Conservation (phyloP, 2,329 filamentous ascomycete species). For the Neobulgaria alba region DNA sequence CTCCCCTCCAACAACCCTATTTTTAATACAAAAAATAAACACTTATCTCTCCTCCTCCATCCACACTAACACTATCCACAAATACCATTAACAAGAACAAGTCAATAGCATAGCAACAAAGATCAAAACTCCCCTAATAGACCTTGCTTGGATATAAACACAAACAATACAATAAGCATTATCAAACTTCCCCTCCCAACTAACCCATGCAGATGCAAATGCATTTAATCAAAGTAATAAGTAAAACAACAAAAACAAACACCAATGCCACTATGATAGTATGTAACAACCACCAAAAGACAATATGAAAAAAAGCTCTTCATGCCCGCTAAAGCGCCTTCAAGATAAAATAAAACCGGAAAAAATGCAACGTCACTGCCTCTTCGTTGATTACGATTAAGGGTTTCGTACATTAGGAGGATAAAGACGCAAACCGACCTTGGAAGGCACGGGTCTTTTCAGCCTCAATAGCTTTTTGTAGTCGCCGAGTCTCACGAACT, state of each 20-base stretch:
- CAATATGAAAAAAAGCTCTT: background rate
- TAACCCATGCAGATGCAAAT: background rate
- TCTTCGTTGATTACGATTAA: background rate
- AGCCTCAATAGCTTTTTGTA: slow-evolving; percentile 57
- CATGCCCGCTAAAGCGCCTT: background rate
- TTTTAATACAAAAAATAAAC: too few relatives aligned
- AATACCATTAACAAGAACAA: too few relatives aligned
- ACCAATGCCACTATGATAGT: background rate
- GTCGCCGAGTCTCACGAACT: slow-evolving; percentile 58
- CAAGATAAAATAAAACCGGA: background rate
- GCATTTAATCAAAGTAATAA: background rate
- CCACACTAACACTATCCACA: too few relatives aligned
- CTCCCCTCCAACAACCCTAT: too few relatives aligned
- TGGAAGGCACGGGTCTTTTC: slow-evolving; percentile 25
- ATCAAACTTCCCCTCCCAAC: too few relatives aligned
- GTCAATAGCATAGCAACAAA: too few relatives aligned
- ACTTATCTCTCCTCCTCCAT: too few relatives aligned
- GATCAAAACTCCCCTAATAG: too few relatives aligned
- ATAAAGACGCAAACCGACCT: slow-evolving; percentile 23
- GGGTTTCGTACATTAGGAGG: too few relatives aligned
- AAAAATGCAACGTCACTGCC: background rate
- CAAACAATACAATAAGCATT: too few relatives aligned
- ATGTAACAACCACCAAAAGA: background rate
- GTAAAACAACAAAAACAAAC: too few relatives aligned
- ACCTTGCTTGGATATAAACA: too few relatives aligned